Evolutionary conservation across 208 protist species (phyloP).

Genomic region (Wallacemonas sp.): DNA sequence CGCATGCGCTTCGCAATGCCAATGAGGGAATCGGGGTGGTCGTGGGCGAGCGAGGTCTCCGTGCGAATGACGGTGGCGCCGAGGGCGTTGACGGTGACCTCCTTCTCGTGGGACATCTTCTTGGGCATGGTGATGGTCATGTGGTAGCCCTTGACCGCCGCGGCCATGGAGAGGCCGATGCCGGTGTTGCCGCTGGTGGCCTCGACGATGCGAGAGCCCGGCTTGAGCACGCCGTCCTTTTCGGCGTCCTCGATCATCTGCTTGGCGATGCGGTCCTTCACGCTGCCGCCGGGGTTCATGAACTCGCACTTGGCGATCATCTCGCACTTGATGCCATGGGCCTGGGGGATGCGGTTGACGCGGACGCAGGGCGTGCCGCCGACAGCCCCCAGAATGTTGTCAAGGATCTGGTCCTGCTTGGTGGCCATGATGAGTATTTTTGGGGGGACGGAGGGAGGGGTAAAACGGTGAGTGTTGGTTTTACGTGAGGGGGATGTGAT

Average conservation of each 20-base stretch:
- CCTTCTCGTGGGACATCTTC: conserved; percentile 99
- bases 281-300: conserved; percentile 93
- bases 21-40: conserved; percentile 97
- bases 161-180: conserved; percentile 96
- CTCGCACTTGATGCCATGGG: conserved; percentile 82
- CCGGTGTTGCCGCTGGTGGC: conserved; percentile 97
- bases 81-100: conserved; percentile 87
- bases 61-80: conserved; percentile 97
- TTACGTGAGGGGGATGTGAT: too few species aligned
- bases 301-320: conserved; percentile 93
- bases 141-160: conserved; percentile 94
- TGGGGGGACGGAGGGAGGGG: too few species aligned
- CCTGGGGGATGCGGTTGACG: conserved; percentile 79
- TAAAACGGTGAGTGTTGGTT: too few species aligned
- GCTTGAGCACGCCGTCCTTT: conserved; percentile 88
- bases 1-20: conserved; percentile 92
- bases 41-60: conserved; percentile 94
- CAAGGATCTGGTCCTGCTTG: conserved; percentile 25
- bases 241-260: conserved; percentile 97
- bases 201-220: conserved; percentile 96
- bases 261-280: conserved; percentile 98
- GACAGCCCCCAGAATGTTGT: conserved; percentile 75
- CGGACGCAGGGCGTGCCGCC: conserved; percentile 90
- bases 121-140: conserved; percentile 98
- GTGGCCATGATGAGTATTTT: conserved; percentile 15